Conservation (phyloP, 257 asterid genomes). For the Solanum pinnatisectum region DNA sequence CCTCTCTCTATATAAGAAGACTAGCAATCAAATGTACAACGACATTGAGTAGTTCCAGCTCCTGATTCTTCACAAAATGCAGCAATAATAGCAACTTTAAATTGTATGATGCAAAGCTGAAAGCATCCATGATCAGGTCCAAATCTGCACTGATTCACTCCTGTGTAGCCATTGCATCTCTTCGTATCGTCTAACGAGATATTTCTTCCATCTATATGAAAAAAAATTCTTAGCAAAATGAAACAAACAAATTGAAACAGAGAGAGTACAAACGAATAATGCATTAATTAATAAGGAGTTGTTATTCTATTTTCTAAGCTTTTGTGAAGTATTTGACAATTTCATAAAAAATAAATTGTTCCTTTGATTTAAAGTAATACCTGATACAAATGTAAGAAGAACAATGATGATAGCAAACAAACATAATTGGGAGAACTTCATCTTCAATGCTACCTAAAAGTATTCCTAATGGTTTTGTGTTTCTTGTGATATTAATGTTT, state of each 20-base stretch:
- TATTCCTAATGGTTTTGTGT: neutral
- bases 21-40: slow-evolving; percentile 1
- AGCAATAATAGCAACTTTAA: neutral
- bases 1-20: neutral
- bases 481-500: neutral
- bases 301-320: neutral
- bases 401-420: neutral
- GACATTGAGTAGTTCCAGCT: neutral
- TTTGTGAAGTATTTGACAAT: neutral
- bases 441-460: neutral
- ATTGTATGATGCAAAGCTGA: neutral
- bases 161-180: neutral
- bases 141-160: neutral
- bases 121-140: slow-evolving; percentile 2
- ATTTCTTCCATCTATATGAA: neutral
- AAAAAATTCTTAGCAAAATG: neutral
- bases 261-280: neutral
- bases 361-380: neutral
- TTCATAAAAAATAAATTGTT: too few relatives aligned
- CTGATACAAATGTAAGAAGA: neutral
- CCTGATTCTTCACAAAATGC: neutral
- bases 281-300: neutral
- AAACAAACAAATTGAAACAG: neutral
- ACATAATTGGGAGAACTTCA: neutral
- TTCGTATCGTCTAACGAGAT: neutral